Percentiles rank a stretch among this genome's conserved stretches.
phyloP scores from a whole-genome alignment of 257 asterid genomes.

The Osmanthus fragrans region DNA sequence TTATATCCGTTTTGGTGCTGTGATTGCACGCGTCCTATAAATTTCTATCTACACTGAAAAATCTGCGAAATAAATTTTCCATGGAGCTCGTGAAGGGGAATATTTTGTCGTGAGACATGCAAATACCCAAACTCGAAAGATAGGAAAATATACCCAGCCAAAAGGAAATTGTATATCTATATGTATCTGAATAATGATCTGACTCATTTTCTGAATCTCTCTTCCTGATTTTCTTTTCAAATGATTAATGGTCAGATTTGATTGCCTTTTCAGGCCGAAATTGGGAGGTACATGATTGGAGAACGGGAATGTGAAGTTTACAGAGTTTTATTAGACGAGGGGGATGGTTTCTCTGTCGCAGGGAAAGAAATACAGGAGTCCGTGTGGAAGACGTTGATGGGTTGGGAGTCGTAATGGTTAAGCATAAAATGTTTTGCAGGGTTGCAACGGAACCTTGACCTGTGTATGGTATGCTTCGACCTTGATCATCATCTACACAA shows the following conservation, averaged over 20 bases:
- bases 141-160: neutral
- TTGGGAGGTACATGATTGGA: constrained; percentile 64
- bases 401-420: constrained; percentile 49
- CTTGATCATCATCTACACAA: neutral
- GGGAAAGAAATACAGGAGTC: constrained; percentile 62
- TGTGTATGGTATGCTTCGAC: neutral
- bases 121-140: neutral
- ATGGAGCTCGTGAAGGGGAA: neutral
- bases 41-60: neutral
- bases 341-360: constrained; percentile 51
- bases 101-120: neutral
- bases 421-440: neutral
- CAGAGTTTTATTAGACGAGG: constrained; percentile 74
- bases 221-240: neutral
- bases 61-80: neutral
- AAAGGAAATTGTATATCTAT: neutral
- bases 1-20: neutral
- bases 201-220: neutral
- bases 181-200: neutral
- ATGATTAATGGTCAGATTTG: neutral
- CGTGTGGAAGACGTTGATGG: constrained; percentile 88
- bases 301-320: constrained; percentile 93
- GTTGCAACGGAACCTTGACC: neutral
- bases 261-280: constrained; percentile 64
- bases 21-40: neutral